Base-by-base conservation (phyloP, 805 yeast species). In the Sporopachydermia lactativora region DNA sequence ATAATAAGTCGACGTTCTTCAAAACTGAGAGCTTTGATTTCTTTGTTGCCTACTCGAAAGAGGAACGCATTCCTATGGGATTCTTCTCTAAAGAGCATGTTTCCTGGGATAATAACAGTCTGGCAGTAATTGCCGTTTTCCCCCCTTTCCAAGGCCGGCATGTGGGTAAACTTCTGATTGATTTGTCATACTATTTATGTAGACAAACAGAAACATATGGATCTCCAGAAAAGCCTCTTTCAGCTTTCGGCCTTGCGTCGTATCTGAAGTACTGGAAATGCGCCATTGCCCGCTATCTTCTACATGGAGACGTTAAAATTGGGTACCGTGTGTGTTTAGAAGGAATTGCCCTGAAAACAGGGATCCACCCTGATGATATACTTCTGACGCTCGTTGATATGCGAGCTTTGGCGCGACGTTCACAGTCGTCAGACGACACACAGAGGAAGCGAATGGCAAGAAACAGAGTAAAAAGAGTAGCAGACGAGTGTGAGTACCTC, bases 181-280 rank as follows among this genome's bases (percentile, higher is more conserved):
- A 84, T 45, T 82, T 85, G 48, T 83, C 94, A 34, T 92, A 89
- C 53, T 76, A 69, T 19, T 55, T 88, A 15, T 84, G 95, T 0
- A 42, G 5, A 17, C 62, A 73, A 34, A 82, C 81, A 36, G 75
- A 73, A 19, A 49, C 64, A 15, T 58, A 72, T 2, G 85, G 95
- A 44, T 94, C 96, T 0, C 98, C 98, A 0, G 98, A 92, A 54
- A 70, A 76, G 47, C 98, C 98, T 1, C 61, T 92, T 5, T 81
- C 95, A 4, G 78, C 80, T 0, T 81, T 77, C 57, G 98, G 98
- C 0, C 66, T 69, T 40, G 61, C 73, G 5, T 73, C 88, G 4
- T 92, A 86, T 52, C 52, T 81, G 15, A 61, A 70, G 13, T 88
- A 73, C 58, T 92, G 97, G 98, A 64, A 81, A 4, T 64, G 68